phyloP scores from a whole-genome alignment of 1,284 basidiomycete species.

The Ceratobasidium sp. region DNA sequence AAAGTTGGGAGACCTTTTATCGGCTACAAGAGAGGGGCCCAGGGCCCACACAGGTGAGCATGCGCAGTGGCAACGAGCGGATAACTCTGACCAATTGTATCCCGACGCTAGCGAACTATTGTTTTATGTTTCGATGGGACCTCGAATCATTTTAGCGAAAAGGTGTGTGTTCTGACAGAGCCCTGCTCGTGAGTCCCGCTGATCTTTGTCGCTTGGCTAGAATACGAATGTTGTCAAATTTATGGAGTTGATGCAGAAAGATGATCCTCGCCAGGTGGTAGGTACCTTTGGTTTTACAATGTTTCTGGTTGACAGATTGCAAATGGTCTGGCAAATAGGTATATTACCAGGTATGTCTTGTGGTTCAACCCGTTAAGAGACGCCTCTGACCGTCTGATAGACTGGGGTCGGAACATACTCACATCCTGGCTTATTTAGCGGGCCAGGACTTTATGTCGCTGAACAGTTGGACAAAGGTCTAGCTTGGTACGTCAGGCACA shows the following conservation, averaged over 20 bases:
- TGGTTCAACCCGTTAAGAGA: not conserved
- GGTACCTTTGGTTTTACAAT: not conserved
- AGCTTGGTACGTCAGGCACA: slow-evolving; percentile 9
- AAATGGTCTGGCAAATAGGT: too few species aligned
- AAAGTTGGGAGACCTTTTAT: not conserved
- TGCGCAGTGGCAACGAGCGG: not conserved
- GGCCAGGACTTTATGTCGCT: not conserved
- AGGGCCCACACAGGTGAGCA: not conserved
- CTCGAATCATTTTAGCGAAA: slow-evolving; percentile 44
- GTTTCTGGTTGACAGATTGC: too few species aligned
- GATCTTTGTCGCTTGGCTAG: not conserved
- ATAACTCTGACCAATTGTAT: not conserved
- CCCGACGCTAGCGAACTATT: slow-evolving; percentile 28
- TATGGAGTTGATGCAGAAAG: slow-evolving; percentile 44
- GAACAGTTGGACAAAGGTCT: slow-evolving; percentile 18
- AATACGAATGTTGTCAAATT: slow-evolving; percentile 42
- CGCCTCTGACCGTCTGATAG: not conserved
- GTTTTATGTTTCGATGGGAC: slow-evolving; percentile 50
- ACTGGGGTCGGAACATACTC: slow-evolving; percentile 30
- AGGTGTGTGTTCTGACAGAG: not conserved
- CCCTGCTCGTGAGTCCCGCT: too few species aligned
- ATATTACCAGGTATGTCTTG: slow-evolving; percentile 26
- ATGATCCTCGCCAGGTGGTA: slow-evolving; percentile 35
- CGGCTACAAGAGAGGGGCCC: not conserved
- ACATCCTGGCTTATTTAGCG: not conserved